Conservation (phyloP, 441 rosid genomes). For the Pelargonium fulgidum region DNA sequence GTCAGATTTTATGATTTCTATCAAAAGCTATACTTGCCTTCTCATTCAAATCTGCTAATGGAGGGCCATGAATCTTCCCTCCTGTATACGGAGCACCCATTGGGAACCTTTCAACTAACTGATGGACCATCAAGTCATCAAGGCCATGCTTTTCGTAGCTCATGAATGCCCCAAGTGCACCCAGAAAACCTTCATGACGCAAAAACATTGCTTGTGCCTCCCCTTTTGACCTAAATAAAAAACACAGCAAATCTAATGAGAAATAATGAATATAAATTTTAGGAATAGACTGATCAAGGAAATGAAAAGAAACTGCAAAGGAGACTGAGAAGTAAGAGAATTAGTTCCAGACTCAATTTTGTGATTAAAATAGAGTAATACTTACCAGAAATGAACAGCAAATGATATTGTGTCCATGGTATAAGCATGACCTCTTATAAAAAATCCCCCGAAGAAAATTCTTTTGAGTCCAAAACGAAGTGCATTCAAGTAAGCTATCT, state of each 20-base stretch:
- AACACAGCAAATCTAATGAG: conserved; percentile 15
- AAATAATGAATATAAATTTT: background rate
- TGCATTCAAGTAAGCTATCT: conserved; percentile 31
- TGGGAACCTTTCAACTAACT: conserved; percentile 94
- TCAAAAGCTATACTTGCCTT: conserved; percentile 54
- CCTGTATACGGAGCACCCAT: conserved; percentile 98
- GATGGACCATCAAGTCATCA: conserved; percentile 94
- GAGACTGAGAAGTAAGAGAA: background rate
- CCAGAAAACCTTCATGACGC: conserved; percentile 97
- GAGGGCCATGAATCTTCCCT: conserved; percentile 92
- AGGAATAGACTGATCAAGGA: too few species aligned
- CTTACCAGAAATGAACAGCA: conserved; percentile 90
- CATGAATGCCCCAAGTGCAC: conserved; percentile 99
- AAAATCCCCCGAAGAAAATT: conserved; percentile 63
- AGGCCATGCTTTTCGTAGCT: conserved; percentile 96
- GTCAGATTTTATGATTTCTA: conserved; percentile 2
- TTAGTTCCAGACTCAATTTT: background rate
- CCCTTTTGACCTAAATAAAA: conserved; percentile 77
- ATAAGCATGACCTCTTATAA: conserved; percentile 84
- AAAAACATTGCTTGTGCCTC: conserved; percentile 95
- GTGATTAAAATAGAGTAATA: background rate
- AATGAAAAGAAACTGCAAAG: too few species aligned
- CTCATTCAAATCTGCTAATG: conserved; percentile 86
- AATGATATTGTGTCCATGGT: conserved; percentile 97
- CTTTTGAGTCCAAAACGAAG: conserved; percentile 28